These are phyloP conservation scores for Saccharomyces eubayanus DNA, from an alignment of 805 yeast species.

Conservation along the genomic window DNA sequence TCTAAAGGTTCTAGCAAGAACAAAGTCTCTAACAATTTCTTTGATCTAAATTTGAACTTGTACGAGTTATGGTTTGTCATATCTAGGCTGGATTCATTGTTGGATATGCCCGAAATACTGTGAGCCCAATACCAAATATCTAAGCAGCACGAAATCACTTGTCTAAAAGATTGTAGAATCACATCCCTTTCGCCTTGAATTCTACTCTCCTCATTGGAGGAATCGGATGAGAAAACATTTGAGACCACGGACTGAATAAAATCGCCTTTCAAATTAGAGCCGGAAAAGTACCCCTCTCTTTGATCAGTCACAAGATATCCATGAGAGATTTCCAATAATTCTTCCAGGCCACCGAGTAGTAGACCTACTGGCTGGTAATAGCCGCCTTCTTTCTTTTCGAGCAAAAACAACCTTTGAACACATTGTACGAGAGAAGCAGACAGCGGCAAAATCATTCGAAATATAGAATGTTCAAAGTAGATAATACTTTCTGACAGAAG, in stretches of 20 bases:
- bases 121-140: constrained; percentile 60
- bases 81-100: constrained; percentile 6
- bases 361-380: constrained; percentile 39
- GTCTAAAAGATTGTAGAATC: constrained; percentile 55
- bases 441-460: constrained; percentile 47
- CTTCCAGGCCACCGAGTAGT: constrained; percentile 54
- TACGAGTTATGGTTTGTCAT: constrained; percentile 39
- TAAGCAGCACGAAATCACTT: constrained; percentile 46
- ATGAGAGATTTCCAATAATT: constrained; percentile 51
- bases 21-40: constrained; percentile 54
- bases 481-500: constrained; percentile 45
- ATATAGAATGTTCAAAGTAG: constrained; percentile 42
- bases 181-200: constrained; percentile 39
- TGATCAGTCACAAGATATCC: constrained; percentile 39
- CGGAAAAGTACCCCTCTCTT: constrained; percentile 17
- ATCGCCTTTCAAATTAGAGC: constrained; percentile 18
- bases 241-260: constrained; percentile 30
- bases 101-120: constrained; percentile 6
- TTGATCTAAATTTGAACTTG: constrained; percentile 60
- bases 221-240: constrained; percentile 28
- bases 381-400: constrained; percentile 31
- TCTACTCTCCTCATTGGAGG: constrained; percentile 36
- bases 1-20: constrained; percentile 65
- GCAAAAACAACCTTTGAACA: constrained; percentile 14
- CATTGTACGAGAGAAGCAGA: constrained; percentile 38